Conservation (phyloP, 2,329 filamentous ascomycete genomes). For the Diaporthe sp. region DNA sequence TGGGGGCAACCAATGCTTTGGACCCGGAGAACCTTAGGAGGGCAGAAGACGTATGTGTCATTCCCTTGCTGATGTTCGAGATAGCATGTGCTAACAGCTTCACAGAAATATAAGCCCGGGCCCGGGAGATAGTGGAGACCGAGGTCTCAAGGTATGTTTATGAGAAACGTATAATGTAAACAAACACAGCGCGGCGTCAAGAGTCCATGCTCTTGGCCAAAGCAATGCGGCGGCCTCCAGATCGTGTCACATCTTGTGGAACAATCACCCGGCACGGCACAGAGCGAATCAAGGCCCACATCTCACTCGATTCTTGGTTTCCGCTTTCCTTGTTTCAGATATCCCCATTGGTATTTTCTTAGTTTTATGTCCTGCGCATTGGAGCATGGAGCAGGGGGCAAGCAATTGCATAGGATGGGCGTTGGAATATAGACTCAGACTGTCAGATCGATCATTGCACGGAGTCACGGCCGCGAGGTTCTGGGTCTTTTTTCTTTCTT, state of each 20-base stretch:
- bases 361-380: background rate
- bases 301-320: background rate
- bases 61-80: background rate
- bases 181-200: background rate
- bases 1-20: slow-evolving; percentile 93
- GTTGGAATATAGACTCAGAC: slow-evolving; percentile 38
- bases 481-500: background rate
- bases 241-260: background rate
- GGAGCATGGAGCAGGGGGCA: slow-evolving; percentile 26
- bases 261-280: background rate
- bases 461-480: slow-evolving; percentile 40
- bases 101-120: slow-evolving; percentile 43
- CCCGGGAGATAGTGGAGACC: slow-evolving; percentile 30
- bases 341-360: background rate
- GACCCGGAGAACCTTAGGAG: slow-evolving; percentile 86
- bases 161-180: slow-evolving; percentile 11
- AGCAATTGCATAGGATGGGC: slow-evolving; percentile 36
- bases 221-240: background rate
- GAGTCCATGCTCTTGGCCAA: background rate
- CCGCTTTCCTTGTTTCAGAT: background rate
- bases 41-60: slow-evolving; percentile 87
- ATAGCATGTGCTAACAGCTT: slow-evolving; percentile 23
- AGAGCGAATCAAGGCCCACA: background rate
- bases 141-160: background rate
- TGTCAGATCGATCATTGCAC: slow-evolving; percentile 39